A percentile compares a stretch with the other conserved stretches of the same genome.
Conservation (phyloP, 106 monocot genomes). For the Dendrobium chrysotoxum region DNA sequence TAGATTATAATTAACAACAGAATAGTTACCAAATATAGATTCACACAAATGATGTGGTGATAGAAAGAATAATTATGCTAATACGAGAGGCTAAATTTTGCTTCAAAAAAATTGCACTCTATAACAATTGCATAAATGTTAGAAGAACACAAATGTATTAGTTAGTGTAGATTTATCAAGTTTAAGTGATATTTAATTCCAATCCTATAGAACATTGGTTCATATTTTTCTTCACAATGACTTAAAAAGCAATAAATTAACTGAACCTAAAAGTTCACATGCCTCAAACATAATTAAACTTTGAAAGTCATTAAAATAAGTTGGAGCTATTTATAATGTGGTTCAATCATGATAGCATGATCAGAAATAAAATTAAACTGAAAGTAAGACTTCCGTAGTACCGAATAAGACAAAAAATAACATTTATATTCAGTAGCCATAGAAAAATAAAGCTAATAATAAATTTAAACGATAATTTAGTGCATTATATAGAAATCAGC, state of each 20-base stretch:
- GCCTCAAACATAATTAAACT: not conserved
- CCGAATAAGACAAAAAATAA: not conserved
- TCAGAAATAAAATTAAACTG: not conserved
- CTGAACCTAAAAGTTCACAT: not conserved
- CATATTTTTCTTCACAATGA: not conserved
- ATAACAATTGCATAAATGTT: too few relatives aligned
- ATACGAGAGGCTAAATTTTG: too few relatives aligned
- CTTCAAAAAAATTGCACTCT: too few relatives aligned
- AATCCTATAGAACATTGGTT: not conserved
- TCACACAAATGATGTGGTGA: too few relatives aligned
- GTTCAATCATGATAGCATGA: not conserved
- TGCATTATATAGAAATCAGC: not conserved
- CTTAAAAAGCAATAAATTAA: not conserved
- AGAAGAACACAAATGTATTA: too few relatives aligned
- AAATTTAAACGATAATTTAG: not conserved
- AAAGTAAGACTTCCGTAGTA: not conserved
- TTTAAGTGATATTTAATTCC: not conserved
- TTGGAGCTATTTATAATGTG: not conserved
- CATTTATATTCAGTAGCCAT: not conserved
- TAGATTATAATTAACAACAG: too few relatives aligned
- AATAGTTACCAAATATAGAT: too few relatives aligned
- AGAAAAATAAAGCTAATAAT: not conserved
- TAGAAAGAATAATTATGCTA: too few relatives aligned
- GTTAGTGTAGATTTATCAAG: not conserved
- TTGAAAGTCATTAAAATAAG: not conserved